These are phyloP conservation scores for Cyberlindnera lachancei DNA, from an alignment of 805 yeast species.

Conservation along the genomic window DNA sequence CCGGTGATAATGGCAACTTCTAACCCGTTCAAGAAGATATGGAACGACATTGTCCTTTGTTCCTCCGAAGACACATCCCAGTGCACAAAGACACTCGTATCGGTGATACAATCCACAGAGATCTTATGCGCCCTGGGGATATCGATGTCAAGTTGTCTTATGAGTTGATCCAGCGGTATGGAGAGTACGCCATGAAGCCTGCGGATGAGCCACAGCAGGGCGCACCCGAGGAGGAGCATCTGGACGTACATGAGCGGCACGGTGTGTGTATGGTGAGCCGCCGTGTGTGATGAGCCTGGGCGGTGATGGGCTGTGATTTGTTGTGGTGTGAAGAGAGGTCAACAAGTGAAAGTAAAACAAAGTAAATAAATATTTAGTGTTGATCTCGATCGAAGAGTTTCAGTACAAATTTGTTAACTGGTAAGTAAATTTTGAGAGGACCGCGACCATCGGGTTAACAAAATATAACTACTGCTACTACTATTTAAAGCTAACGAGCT, in stretches of 20 bases:
- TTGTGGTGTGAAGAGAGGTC: too few relatives aligned
- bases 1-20: conserved; percentile 29
- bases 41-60: conserved; percentile 30
- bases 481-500: too few relatives aligned
- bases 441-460: too few relatives aligned
- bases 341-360: too few relatives aligned
- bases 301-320: neutral
- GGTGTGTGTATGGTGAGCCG: neutral
- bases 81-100: conserved; percentile 39
- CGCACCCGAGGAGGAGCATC: conserved; percentile 10
- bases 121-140: conserved; percentile 50
- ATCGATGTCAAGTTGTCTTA: conserved; percentile 39
- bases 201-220: conserved; percentile 18
- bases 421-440: too few relatives aligned
- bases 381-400: too few relatives aligned
- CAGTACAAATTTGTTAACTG: too few relatives aligned
- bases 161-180: conserved; percentile 40
- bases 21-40: conserved; percentile 33
- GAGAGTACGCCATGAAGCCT: conserved; percentile 13
- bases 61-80: conserved; percentile 36
- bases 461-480: too few relatives aligned
- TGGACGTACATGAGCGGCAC: conserved; percentile 15
- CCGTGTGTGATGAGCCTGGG: too few relatives aligned
- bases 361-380: too few relatives aligned
- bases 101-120: conserved; percentile 46